Percentiles rank a stretch among this genome's conserved stretches.
Evolutionary conservation across 164 flowering plant genomes (phyloP).

Genomic region (Umbilicus rupestris): DNA sequence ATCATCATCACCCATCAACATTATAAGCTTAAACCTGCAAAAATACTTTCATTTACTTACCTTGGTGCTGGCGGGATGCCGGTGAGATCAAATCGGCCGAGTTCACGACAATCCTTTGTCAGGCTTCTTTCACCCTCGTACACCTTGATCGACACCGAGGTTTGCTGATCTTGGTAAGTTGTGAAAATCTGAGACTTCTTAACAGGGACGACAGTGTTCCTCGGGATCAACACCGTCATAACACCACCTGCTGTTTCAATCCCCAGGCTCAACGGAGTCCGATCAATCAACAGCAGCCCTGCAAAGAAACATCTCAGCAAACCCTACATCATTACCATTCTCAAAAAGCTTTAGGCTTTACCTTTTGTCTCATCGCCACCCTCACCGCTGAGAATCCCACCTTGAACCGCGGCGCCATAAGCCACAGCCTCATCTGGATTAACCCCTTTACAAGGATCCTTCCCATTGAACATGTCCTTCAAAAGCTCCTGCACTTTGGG

Average conservation of each 20-base stretch:
- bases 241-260: constrained; percentile 58
- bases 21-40: too few species aligned
- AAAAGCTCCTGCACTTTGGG: constrained; percentile 44
- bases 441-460: constrained; percentile 41
- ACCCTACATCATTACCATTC: too few species aligned
- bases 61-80: constrained; percentile 65
- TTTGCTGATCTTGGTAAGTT: constrained; percentile 47
- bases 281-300: constrained; percentile 45
- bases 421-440: constrained; percentile 61
- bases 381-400: constrained; percentile 40
- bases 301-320: constrained; percentile 8
- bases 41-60: constrained; percentile 22
- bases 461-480: constrained; percentile 40
- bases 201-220: constrained; percentile 48
- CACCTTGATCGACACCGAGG: constrained; percentile 44
- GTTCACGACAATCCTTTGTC: constrained; percentile 49
- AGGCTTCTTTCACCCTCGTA: constrained; percentile 50
- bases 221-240: constrained; percentile 50
- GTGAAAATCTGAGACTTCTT: constrained; percentile 56
- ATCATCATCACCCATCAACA: too few species aligned
- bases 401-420: constrained; percentile 47
- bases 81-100: constrained; percentile 43
- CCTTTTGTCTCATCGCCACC: constrained; percentile 36
- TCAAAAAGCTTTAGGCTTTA: too few species aligned
- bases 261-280: constrained; percentile 41